Percentiles rank a stretch among this genome's conserved stretches.
These are phyloP conservation scores for Blastomyces parvus DNA, from an alignment of 2,329 filamentous ascomycete genomes.

Conservation along the genomic window DNA sequence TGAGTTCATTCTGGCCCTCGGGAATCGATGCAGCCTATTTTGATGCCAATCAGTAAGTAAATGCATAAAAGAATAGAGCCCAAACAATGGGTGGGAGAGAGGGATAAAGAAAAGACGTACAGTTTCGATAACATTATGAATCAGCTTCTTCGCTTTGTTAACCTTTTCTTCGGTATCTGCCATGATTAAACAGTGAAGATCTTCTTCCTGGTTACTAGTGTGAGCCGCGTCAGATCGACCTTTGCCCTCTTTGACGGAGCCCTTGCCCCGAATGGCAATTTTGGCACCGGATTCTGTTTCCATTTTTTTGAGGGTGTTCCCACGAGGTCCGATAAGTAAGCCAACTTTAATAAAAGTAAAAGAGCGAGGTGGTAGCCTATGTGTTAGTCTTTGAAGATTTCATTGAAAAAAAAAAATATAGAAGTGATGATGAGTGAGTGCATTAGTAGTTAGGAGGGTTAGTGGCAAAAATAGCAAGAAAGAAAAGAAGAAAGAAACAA, in stretches of 20 bases:
- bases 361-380: constrained; percentile 55
- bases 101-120: constrained; percentile 48
- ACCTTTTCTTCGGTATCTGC: constrained; percentile 99
- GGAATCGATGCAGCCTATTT: constrained; percentile 88
- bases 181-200: constrained; percentile 98
- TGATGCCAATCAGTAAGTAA: constrained; percentile 21
- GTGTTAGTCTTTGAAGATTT: constrained; percentile 65
- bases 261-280: constrained; percentile 98
- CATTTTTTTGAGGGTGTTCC: constrained; percentile 99
- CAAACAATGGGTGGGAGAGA: background rate
- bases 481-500: constrained; percentile 26
- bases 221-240: constrained; percentile 97
- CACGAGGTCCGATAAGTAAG: constrained; percentile 99
- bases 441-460: constrained; percentile 15
- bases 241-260: constrained; percentile 99
- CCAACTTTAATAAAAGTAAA: constrained; percentile 69
- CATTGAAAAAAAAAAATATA: constrained; percentile 18
- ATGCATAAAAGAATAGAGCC: background rate
- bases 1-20: constrained; percentile 97
- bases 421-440: background rate
- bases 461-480: constrained; percentile 14
- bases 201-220: constrained; percentile 99
- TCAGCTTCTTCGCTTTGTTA: constrained; percentile 96
- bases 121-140: constrained; percentile 98
- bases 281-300: constrained; percentile 94